Evolutionary conservation across 1,139 yeast genomes (phyloP).

Genomic region (Saccharomyces hybrid): DNA sequence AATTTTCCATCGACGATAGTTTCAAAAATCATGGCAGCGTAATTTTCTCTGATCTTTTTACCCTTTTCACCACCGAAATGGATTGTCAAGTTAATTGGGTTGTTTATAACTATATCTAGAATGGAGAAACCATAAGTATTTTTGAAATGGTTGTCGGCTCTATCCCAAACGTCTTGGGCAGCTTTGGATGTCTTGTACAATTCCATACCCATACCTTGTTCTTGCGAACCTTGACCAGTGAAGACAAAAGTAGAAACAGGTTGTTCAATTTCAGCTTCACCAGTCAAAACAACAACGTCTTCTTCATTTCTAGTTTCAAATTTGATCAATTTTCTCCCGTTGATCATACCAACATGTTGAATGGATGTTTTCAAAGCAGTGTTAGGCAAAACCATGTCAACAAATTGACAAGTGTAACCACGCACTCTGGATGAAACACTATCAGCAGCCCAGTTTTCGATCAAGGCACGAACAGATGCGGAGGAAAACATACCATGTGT

Average conservation of each 20-base stretch:
- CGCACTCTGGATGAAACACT: constrained; percentile 93
- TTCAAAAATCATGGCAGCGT: constrained; percentile 95
- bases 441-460: constrained; percentile 98
- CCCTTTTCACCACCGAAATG: constrained; percentile 99
- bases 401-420: constrained; percentile 85
- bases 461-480: constrained; percentile 89
- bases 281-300: constrained; percentile 72
- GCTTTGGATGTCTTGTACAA: constrained; percentile 83
- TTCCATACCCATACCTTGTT: constrained; percentile 99
- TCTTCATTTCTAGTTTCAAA: constrained; percentile 82
- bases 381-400: constrained; percentile 97
- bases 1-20: constrained; percentile 80
- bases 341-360: constrained; percentile 97
- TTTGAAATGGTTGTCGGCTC: constrained; percentile 90
- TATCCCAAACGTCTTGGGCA: constrained; percentile 95
- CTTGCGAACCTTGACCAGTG: constrained; percentile 99
- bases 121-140: constrained; percentile 95
- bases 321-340: constrained; percentile 95
- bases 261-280: constrained; percentile 98
- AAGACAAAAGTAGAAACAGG: constrained; percentile 94
- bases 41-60: constrained; percentile 88
- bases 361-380: constrained; percentile 80
- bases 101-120: constrained; percentile 87
- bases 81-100: constrained; percentile 90
- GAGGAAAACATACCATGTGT: constrained; percentile 99